Conservation (phyloP, 2,329 filamentous ascomycete species). For the Graphilbum sp. region DNA sequence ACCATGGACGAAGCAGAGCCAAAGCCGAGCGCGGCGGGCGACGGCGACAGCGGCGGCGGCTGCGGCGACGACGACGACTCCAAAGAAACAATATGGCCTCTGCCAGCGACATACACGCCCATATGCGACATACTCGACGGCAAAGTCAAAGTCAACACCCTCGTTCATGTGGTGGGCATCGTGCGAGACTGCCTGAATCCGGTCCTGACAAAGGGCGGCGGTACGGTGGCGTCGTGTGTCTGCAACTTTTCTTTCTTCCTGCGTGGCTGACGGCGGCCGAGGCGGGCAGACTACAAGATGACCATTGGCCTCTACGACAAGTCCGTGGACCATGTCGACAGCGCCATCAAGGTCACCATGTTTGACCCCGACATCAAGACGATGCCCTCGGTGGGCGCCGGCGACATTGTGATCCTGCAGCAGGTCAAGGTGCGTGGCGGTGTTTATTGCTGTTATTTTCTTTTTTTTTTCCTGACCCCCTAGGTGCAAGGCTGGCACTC, state of each 20-base stretch:
- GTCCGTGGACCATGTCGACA: constrained; percentile 28
- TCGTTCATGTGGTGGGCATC: constrained; percentile 51
- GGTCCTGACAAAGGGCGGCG: constrained; percentile 9
- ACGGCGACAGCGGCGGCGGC: too few relatives aligned
- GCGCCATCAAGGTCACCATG: constrained; percentile 34
- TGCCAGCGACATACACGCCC: constrained; percentile 24
- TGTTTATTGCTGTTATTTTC: background rate
- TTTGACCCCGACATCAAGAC: constrained; percentile 37
- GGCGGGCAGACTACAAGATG: constrained; percentile 38
- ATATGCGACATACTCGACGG: constrained; percentile 28
- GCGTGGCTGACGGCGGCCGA: background rate
- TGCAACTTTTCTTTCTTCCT: background rate
- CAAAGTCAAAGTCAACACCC: constrained; percentile 11
- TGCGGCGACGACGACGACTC: too few relatives aligned
- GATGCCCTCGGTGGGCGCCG: constrained; percentile 30
- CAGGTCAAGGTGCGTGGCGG: constrained; percentile 29
- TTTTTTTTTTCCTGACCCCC: background rate
- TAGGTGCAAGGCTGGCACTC: constrained; percentile 25
- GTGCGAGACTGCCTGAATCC: constrained; percentile 48
- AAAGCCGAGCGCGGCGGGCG: too few relatives aligned
- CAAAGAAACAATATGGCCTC: too few relatives aligned
- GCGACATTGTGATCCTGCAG: constrained; percentile 50
- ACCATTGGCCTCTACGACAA: constrained; percentile 44
- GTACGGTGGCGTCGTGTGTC: background rate
- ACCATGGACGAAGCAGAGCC: constrained; percentile 20